Conservation (phyloP, 2,329 filamentous ascomycete genomes). For the Fusarium xyrophilum region DNA sequence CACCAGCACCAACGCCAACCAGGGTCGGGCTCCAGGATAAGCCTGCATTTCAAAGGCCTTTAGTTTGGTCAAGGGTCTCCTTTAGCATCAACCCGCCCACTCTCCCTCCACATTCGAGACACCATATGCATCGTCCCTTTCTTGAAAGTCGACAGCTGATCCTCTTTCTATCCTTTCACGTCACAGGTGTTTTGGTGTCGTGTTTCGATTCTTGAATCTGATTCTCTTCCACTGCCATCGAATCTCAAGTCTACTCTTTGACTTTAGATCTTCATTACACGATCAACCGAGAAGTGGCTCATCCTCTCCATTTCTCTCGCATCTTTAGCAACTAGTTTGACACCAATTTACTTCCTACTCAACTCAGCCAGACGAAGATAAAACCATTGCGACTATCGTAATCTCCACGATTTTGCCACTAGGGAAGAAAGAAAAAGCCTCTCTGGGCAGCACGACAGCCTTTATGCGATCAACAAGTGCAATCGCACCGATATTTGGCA, state of each 20-base stretch:
- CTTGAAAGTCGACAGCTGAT: conserved; percentile 36
- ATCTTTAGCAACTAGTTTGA: neutral
- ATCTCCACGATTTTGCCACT: neutral
- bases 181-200: conserved; percentile 30
- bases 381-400: conserved; percentile 2
- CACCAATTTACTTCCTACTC: neutral
- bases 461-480: neutral
- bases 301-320: neutral
- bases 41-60: conserved; percentile 25
- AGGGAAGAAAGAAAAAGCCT: neutral
- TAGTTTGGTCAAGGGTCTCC: conserved; percentile 35
- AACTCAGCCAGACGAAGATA: conserved; percentile 7
- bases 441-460: neutral
- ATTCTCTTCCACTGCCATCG: neutral
- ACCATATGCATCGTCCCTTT: conserved; percentile 43
- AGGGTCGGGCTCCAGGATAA: conserved; percentile 28
- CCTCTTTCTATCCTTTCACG: conserved; percentile 36
- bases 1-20: conserved; percentile 16
- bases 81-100: conserved; percentile 37
- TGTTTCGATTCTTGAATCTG: conserved; percentile 20
- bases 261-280: neutral
- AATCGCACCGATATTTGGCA: conserved; percentile 19
- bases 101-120: conserved; percentile 45
- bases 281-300: neutral
- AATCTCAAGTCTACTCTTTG: neutral